Base-by-base conservation (phyloP, 208 protist genomes). In the Crithidia brevicula region DNA sequence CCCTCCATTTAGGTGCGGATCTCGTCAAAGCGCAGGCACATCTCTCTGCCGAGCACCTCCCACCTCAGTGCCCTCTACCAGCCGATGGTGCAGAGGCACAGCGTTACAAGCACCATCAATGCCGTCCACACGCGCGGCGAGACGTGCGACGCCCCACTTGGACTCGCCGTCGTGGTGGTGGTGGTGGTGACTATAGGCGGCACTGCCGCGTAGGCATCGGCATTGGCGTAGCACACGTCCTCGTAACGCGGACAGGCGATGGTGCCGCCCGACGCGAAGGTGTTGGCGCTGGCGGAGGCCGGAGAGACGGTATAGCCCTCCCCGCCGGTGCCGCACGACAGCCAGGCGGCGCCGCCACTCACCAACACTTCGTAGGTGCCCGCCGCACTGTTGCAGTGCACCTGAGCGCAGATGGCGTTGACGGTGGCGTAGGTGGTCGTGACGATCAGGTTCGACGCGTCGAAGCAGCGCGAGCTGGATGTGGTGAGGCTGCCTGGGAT, bases 231-330 rank as follows among this genome's bases (percentile, higher is more conserved):
- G 72, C 85, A 91, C 60, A 91, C 74, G 13, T 84, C 73, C 1
- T 56, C 33, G 30, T 74, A 77, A 18, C 69, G 69, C 0, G 79
- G 77, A 42, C 85, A 91, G n/a, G 33, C 31, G 33, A 87, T 70
- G 6, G 22, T 16, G 15, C 85, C 79, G 23, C 61, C 46, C 13
- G 38, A 2, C 49, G 45, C 51, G 7, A 38, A 57, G 20, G 81
- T 56, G 4, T n/a, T 36, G 2, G 9, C n/a, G 18, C 61, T 81
- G 9, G 23, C 33, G 33, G 45, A 22, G 22, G 60, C 46, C 9
- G 64, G 62, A 11, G 33, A 16, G 11, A 75, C 51, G 4, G 7
- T 62, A 22, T 28, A 31, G 2, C 74, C 74, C 45, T 20, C 13
- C 5, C 61, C 61, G 36, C 61, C 61, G 1, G 47, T 23, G 38